Conservation (phyloP, 192 early-diverging fungal species). For the Gigaspora rosea region DNA sequence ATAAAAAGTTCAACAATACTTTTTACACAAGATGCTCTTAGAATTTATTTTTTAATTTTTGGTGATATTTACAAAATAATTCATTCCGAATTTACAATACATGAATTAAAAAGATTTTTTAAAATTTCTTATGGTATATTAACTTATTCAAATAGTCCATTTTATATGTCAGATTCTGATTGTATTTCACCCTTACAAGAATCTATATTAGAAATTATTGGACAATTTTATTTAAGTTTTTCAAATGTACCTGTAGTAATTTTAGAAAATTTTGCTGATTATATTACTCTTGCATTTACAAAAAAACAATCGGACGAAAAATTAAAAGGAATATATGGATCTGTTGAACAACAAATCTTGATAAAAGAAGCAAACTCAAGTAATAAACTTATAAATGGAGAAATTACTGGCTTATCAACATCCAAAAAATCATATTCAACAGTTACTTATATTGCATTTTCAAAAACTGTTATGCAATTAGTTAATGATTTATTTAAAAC, state of each 20-base stretch:
- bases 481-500: constrained; percentile 60
- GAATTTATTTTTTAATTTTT: constrained; percentile 62
- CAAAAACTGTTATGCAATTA: constrained; percentile 61
- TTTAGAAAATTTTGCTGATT: constrained; percentile 46
- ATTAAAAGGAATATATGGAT: too few relatives aligned
- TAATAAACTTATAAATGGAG: too few relatives aligned
- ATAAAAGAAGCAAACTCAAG: too few relatives aligned
- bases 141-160: constrained; percentile 61
- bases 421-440: constrained; percentile 36
- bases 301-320: neutral
- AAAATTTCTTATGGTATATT: constrained; percentile 53
- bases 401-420: neutral
- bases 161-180: constrained; percentile 56
- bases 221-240: constrained; percentile 34
- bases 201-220: constrained; percentile 59
- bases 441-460: constrained; percentile 75
- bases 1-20: neutral
- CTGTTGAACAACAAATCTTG: too few relatives aligned
- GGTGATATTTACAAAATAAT: constrained; percentile 64
- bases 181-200: constrained; percentile 64
- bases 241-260: constrained; percentile 39
- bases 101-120: constrained; percentile 52
- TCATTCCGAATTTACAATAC: constrained; percentile 47
- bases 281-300: constrained; percentile 45
- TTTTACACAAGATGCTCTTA: constrained; percentile 77